These are phyloP conservation scores for Pichia inconspicua DNA, from an alignment of 1,139 yeast genomes.

Conservation along the genomic window DNA sequence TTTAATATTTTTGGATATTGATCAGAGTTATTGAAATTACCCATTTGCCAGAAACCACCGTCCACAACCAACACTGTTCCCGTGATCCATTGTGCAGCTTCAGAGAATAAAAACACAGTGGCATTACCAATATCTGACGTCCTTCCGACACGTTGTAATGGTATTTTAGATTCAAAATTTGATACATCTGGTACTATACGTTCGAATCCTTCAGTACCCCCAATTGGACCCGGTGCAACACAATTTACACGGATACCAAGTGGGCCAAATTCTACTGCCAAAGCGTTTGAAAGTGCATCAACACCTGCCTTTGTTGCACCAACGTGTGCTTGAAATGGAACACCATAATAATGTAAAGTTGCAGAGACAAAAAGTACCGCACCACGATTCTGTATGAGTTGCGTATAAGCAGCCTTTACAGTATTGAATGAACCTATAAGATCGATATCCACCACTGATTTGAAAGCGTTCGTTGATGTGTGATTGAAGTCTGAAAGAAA, in stretches of 20 bases:
- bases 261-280: conserved; percentile 88
- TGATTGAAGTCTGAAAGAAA: conserved; percentile 74
- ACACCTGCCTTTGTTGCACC: conserved; percentile 94
- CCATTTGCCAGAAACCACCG: conserved; percentile 87
- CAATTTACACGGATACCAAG: conserved; percentile 73
- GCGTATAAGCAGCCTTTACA: conserved; percentile 66
- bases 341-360: conserved; percentile 79
- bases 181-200: conserved; percentile 45
- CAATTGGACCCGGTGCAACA: conserved; percentile 85
- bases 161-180: conserved; percentile 42
- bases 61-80: conserved; percentile 81
- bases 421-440: conserved; percentile 81
- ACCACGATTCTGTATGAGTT: conserved; percentile 62
- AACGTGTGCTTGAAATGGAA: conserved; percentile 79
- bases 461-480: conserved; percentile 77
- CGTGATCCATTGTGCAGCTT: conserved; percentile 69
- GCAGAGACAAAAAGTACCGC: conserved; percentile 71
- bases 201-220: conserved; percentile 70
- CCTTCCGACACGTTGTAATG: conserved; percentile 70
- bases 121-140: conserved; percentile 82
- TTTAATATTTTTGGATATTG: conserved; percentile 34
- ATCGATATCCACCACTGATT: conserved; percentile 78
- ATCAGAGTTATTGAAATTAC: conserved; percentile 34
- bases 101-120: conserved; percentile 75
- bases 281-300: conserved; percentile 72